Conservation (phyloP, 2,329 filamentous ascomycete species). For the Aspergillus jensenii region DNA sequence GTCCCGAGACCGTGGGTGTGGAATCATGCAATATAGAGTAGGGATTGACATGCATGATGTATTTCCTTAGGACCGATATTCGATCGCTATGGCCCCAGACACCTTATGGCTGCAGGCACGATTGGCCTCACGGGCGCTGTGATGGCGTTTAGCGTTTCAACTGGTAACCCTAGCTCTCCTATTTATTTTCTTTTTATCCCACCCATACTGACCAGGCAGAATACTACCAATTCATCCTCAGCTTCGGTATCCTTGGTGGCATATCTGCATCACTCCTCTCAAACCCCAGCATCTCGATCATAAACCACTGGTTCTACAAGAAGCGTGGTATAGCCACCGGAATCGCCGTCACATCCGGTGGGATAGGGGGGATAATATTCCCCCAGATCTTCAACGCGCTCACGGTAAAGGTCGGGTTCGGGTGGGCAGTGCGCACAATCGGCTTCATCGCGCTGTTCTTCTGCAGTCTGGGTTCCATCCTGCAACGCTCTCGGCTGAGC, state of each 20-base stretch:
- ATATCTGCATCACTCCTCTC: conserved; percentile 30
- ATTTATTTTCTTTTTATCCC: too few relatives aligned
- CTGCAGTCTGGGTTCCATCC: conserved; percentile 19
- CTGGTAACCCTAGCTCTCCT: too few relatives aligned
- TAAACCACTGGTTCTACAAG: conserved; percentile 37
- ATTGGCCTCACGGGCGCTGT: conserved; percentile 14
- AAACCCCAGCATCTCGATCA: conserved; percentile 28
- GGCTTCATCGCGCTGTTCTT: conserved; percentile 23
- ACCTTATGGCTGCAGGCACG: background rate
- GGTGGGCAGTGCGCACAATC: conserved; percentile 32
- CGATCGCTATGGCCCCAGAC: conserved; percentile 11
- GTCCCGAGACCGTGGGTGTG: too few relatives aligned
- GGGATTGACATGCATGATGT: too few relatives aligned
- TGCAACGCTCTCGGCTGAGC: conserved; percentile 23
- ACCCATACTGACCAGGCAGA: conserved; percentile 13
- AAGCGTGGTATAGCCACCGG: conserved; percentile 35
- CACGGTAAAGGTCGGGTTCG: conserved; percentile 29
- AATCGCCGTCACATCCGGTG: conserved; percentile 34
- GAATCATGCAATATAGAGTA: too few relatives aligned
- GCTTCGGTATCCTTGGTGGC: conserved; percentile 35
- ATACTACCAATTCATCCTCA: conserved; percentile 39
- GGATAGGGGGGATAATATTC: conserved; percentile 36
- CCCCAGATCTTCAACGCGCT: conserved; percentile 32
- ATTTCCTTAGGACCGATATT: conserved; percentile 16
- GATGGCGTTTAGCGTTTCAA: conserved; percentile 18